These are phyloP conservation scores for Aspergillus tamarii DNA, from an alignment of 2,329 filamentous ascomycete genomes.

Conservation along the genomic window DNA sequence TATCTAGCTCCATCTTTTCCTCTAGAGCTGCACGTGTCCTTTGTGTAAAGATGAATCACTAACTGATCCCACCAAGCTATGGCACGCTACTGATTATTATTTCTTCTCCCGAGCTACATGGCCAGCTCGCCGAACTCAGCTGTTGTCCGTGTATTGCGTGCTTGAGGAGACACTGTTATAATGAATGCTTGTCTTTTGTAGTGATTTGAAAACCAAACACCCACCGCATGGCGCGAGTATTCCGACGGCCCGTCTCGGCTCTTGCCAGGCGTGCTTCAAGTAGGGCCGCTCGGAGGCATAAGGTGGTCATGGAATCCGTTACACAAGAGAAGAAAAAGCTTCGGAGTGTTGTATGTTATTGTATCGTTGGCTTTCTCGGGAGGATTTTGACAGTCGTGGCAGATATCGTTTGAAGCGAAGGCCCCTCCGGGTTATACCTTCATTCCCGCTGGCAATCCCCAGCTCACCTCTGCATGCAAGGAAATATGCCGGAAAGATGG, in stretches of 20 bases:
- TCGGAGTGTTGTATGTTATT: slow-evolving; percentile 51
- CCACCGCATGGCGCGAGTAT: slow-evolving; percentile 41
- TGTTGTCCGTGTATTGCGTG: slow-evolving; percentile 8
- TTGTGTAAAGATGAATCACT: slow-evolving; percentile 25
- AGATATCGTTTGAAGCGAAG: slow-evolving; percentile 60
- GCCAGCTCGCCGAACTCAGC: slow-evolving; percentile 1
- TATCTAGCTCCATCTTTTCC: not conserved
- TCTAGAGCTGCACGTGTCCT: slow-evolving; percentile 10
- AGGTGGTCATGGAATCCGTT: slow-evolving; percentile 61
- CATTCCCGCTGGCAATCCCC: slow-evolving; percentile 62
- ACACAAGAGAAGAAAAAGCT: slow-evolving; percentile 65
- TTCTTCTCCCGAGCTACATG: slow-evolving; percentile 4
- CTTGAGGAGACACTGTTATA: slow-evolving; percentile 23
- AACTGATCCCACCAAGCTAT: slow-evolving; percentile 11
- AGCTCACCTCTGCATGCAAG: slow-evolving; percentile 63
- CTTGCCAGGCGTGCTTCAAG: slow-evolving; percentile 38
- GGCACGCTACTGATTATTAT: slow-evolving; percentile 8
- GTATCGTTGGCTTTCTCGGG: slow-evolving; percentile 9
- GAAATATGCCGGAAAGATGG: slow-evolving; percentile 60
- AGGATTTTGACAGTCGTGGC: slow-evolving; percentile 37
- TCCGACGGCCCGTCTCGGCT: slow-evolving; percentile 38
- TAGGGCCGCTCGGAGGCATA: slow-evolving; percentile 50
- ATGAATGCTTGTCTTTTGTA: slow-evolving; percentile 22
- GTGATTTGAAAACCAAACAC: slow-evolving; percentile 24
- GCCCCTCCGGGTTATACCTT: slow-evolving; percentile 64